Percentiles rank a stretch among this genome's conserved stretches.
Evolutionary conservation across 257 asterid species (phyloP).

Genomic region (Nicotiana otophora): DNA sequence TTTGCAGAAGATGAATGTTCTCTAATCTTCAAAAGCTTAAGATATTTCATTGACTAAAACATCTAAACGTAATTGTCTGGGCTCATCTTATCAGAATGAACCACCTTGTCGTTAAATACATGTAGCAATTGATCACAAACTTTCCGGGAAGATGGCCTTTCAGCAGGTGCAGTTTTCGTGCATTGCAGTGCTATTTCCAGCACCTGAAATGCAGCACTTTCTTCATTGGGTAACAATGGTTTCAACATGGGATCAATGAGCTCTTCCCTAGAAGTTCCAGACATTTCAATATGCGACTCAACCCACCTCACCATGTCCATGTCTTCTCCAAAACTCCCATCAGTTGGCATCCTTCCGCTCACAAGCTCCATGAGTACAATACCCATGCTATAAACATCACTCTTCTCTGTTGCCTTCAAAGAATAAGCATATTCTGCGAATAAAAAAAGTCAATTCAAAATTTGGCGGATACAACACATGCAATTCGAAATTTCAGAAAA

Average conservation of each 20-base stretch:
- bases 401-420: conserved; percentile 71
- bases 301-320: conserved; percentile 92
- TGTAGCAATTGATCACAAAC: conserved; percentile 55
- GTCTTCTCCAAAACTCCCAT: conserved; percentile 55
- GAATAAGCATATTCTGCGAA: conserved; percentile 83
- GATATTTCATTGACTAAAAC: neutral
- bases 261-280: conserved; percentile 39
- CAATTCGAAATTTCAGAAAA: neutral
- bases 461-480: neutral
- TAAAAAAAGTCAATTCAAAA: neutral
- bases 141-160: conserved; percentile 75
- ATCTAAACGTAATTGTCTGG: conserved; percentile 24
- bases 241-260: conserved; percentile 60
- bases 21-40: neutral
- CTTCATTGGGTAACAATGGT: conserved; percentile 63
- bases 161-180: conserved; percentile 85
- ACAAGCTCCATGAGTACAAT: conserved; percentile 92
- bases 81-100: conserved; percentile 44
- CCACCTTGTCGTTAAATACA: conserved; percentile 40
- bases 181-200: conserved; percentile 73
- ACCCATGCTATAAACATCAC: conserved; percentile 96
- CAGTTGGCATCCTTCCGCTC: conserved; percentile 86
- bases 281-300: conserved; percentile 48
- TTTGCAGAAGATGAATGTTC: neutral
- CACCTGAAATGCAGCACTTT: conserved; percentile 47